These are phyloP conservation scores for Lycium ferocissimum DNA, from an alignment of 257 asterid genomes.

Conservation along the genomic window DNA sequence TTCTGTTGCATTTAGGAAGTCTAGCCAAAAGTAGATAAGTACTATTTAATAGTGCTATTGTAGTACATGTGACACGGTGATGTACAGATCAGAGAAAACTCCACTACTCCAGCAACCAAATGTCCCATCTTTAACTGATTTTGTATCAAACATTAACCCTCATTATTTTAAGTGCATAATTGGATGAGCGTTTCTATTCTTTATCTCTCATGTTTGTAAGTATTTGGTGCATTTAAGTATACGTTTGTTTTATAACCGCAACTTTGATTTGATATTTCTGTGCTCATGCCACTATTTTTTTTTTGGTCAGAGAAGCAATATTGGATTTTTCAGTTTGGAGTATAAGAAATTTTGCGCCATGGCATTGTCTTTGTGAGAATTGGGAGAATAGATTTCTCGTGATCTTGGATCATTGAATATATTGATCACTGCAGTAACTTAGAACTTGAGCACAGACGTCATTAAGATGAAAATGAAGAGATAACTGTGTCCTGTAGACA, in stretches of 20 bases:
- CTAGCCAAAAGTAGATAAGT: slow-evolving; percentile 6
- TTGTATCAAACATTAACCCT: neutral
- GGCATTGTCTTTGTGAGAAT: neutral
- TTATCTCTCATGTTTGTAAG: neutral
- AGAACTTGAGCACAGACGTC: slow-evolving; percentile 22
- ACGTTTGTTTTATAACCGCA: neutral
- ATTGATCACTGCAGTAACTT: neutral
- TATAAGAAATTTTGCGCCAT: neutral
- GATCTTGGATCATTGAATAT: slow-evolving; percentile 20
- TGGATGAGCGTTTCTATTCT: neutral
- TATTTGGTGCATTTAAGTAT: neutral
- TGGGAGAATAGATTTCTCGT: neutral
- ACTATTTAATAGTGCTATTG: neutral
- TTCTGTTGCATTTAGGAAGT: slow-evolving; percentile 5
- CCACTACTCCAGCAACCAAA: neutral
- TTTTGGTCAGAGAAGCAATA: slow-evolving; percentile 1
- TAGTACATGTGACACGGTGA: neutral
- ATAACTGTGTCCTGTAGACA: slow-evolving; percentile 4
- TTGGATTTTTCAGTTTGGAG: slow-evolving; percentile 22
- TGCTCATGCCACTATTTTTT: slow-evolving; percentile 13
- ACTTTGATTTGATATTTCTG: slow-evolving; percentile 2
- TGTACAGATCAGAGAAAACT: neutral
- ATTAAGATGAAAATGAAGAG: slow-evolving; percentile 43
- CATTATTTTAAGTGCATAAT: neutral
- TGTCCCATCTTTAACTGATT: slow-evolving; percentile 5